These are phyloP conservation scores for Madurella fahalii DNA, from an alignment of 2,329 filamentous ascomycete species.

Conservation along the genomic window DNA sequence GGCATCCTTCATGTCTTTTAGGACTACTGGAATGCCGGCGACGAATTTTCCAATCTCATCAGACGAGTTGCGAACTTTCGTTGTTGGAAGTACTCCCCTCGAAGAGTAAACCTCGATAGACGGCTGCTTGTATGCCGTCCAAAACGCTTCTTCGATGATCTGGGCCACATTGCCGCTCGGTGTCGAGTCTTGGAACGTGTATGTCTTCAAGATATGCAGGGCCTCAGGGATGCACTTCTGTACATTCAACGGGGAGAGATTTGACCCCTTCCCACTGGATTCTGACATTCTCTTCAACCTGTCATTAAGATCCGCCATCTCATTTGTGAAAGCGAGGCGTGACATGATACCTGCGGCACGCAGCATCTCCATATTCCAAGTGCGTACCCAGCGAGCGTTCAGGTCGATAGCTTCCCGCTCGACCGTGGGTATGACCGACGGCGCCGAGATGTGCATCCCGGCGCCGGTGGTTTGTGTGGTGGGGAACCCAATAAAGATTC, in stretches of 20 bases:
- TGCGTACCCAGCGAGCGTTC: slow-evolving; percentile 89
- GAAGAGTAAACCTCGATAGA: slow-evolving; percentile 86
- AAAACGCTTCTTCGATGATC: slow-evolving; percentile 91
- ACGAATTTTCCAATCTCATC: slow-evolving; percentile 69
- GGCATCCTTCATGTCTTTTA: slow-evolving; percentile 68
- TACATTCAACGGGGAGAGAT: slow-evolving; percentile 61
- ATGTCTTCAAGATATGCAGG: slow-evolving; percentile 79
- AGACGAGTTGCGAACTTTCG: slow-evolving; percentile 72
- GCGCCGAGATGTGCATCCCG: slow-evolving; percentile 90
- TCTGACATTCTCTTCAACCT: slow-evolving; percentile 47
- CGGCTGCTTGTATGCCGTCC: slow-evolving; percentile 80
- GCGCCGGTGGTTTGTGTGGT: slow-evolving; percentile 95
- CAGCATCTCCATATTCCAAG: slow-evolving; percentile 93
- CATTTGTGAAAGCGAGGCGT: slow-evolving; percentile 79
- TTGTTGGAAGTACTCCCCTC: slow-evolving; percentile 78
- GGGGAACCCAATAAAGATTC: slow-evolving; percentile 95
- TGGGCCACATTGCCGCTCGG: slow-evolving; percentile 79
- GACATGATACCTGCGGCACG: slow-evolving; percentile 86
- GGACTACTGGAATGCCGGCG: slow-evolving; percentile 81
- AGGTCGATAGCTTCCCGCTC: slow-evolving; percentile 95
- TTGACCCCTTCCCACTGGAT: slow-evolving; percentile 37
- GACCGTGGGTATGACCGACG: slow-evolving; percentile 93
- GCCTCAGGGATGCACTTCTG: slow-evolving; percentile 70
- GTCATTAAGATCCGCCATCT: slow-evolving; percentile 72
- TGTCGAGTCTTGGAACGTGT: slow-evolving; percentile 84